Evolutionary conservation across 164 flowering plant species (phyloP).

Genomic region (Dillenia turbinata): DNA sequence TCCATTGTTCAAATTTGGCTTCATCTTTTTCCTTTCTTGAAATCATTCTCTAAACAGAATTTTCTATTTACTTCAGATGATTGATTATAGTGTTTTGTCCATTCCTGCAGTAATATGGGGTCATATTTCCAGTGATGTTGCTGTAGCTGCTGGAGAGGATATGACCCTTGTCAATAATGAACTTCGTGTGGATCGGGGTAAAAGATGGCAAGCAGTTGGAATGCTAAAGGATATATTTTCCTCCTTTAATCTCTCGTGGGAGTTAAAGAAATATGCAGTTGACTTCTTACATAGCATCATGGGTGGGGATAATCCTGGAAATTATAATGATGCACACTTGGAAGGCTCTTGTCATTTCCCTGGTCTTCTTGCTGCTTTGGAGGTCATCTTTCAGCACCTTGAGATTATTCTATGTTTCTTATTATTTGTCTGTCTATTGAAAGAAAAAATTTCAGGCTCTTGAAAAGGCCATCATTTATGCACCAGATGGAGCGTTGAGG

Average conservation of each 20-base stretch:
- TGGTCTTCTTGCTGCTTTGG: slow-evolving; percentile 52
- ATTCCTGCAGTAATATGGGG: slow-evolving; percentile 75
- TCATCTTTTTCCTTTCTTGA: background rate
- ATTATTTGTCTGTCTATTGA: slow-evolving; percentile 7
- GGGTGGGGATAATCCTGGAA: slow-evolving; percentile 25
- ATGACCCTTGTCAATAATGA: slow-evolving; percentile 35
- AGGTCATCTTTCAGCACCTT: slow-evolving; percentile 40
- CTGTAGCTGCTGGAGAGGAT: slow-evolving; percentile 49
- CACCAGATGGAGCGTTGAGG: slow-evolving; percentile 49
- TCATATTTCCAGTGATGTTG: slow-evolving; percentile 46
- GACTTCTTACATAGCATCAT: slow-evolving; percentile 52
- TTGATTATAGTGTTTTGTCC: background rate
- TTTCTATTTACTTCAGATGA: background rate
- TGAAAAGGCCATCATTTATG: slow-evolving; percentile 51
- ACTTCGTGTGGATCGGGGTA: slow-evolving; percentile 40
- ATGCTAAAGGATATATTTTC: slow-evolving; percentile 56
- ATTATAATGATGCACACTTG: slow-evolving; percentile 17
- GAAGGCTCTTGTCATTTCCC: slow-evolving; percentile 47
- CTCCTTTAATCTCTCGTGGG: slow-evolving; percentile 49
- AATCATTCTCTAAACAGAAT: background rate
- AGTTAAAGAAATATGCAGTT: slow-evolving; percentile 55
- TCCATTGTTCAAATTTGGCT: background rate
- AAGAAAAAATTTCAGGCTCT: slow-evolving; percentile 51
- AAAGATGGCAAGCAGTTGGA: slow-evolving; percentile 77
- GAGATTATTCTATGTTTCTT: slow-evolving; percentile 1